Evolutionary conservation across 2,329 filamentous ascomycete species (phyloP), one percentile per base, ranked within the genome.

Genomic region (Colletotrichum aenigma): DNA sequence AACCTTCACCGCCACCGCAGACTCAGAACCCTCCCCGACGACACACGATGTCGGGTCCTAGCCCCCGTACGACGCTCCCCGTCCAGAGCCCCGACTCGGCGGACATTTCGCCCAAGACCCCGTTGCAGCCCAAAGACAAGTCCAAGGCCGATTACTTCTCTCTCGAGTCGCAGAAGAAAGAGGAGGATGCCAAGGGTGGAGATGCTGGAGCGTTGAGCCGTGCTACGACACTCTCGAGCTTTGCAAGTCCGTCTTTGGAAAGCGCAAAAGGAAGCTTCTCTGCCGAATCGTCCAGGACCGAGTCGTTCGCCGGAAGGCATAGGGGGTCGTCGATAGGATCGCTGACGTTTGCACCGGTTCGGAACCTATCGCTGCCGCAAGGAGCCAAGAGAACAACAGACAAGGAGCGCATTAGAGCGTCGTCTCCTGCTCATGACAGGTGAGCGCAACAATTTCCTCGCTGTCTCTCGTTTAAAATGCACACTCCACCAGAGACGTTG

Each of bases 391-490:
- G 88, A 74, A 85, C 84, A 70, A 87, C 88, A 61, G 83, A 84
- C 66, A 85, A 84, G 38, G 81, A 78, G 66, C 85, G 87, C 28
- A 86, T 87, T 62, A 82, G 87, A 70, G 86, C 82, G 28, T 87
- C 85, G 48, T 91, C 89, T 30, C 89, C 89, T 28, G 85, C 87
- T 36, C 87, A 88, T 76, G 79, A 82, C 73, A 89, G 87, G 89
- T 91, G 84, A 85, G 87, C 77, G 15, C 56, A 68, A 26, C 30
- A 13, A 28, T 38, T 70, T 56, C 61, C 52, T 73, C 6, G 43
- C 43, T 24, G 43, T 52, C n/a, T 7, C 43, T 52, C n/a, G 2
- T 52, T 21, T 52, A 10, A 52, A 52, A 21, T 21, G 6, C 43
- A 52, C n/a, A 52, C 43, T 21, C n/a, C 43, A 7, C n/a, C 43